Evolutionary conservation across 164 flowering plant genomes (phyloP).

Genomic region (Malania oleifera): DNA sequence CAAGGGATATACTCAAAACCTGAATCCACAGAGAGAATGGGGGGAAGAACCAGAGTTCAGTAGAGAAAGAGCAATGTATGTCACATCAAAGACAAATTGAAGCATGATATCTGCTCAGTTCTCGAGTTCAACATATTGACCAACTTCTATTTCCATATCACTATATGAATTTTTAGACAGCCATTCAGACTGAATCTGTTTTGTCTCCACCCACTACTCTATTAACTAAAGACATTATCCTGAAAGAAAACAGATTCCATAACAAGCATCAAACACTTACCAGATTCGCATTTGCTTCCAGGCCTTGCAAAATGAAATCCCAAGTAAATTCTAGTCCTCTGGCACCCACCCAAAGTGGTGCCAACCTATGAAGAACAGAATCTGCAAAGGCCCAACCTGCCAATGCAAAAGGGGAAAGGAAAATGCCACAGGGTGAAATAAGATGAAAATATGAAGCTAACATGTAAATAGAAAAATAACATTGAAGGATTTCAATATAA

Average conservation of each 20-base stretch:
- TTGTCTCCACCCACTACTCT: background rate
- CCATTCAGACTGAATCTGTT: too few relatives aligned
- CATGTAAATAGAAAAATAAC: background rate
- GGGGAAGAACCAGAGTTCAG: background rate
- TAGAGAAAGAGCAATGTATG: background rate
- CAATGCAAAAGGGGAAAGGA: conserved; percentile 14
- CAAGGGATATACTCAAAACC: conserved; percentile 88
- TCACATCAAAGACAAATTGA: background rate
- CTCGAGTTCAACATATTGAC: background rate
- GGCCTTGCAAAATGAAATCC: conserved; percentile 93
- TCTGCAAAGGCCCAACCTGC: conserved; percentile 99
- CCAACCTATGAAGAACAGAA: conserved; percentile 88
- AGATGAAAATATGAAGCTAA: background rate
- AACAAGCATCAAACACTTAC: conserved; percentile 26
- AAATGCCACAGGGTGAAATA: background rate
- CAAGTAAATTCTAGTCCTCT: conserved; percentile 97
- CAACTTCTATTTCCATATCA: background rate
- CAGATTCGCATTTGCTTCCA: conserved; percentile 98
- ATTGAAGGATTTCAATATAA: background rate
- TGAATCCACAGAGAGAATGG: conserved; percentile 23
- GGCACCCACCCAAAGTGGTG: conserved; percentile 99
- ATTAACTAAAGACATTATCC: background rate
- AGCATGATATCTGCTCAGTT: background rate
- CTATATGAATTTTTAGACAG: too few relatives aligned
- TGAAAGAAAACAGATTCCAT: background rate